Percentiles rank a stretch among this genome's conserved stretches.
Evolutionary conservation across 1,284 basidiomycete genomes (phyloP).

Genomic region (Athelia sp.): DNA sequence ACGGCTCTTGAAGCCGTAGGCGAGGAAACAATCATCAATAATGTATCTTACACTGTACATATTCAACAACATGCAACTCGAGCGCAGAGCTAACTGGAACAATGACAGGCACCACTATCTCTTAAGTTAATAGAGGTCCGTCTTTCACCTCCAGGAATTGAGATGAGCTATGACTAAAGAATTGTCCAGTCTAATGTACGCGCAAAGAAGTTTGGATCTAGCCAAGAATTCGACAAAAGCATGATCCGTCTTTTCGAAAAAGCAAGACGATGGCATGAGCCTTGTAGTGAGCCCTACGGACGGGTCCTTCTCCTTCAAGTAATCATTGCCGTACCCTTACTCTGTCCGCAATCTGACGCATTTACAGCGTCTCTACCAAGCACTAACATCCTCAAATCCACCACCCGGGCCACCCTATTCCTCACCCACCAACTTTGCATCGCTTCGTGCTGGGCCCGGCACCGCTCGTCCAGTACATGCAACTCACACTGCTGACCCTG

Average conservation of each 20-base stretch:
- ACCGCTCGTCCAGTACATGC: conserved; percentile 62
- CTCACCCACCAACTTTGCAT: conserved; percentile 67
- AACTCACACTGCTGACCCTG: conserved; percentile 32
- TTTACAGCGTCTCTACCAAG: conserved; percentile 68
- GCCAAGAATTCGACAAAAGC: conserved; percentile 83
- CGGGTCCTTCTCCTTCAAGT: conserved; percentile 79
- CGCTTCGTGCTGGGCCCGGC: conserved; percentile 76
- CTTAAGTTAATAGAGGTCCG: conserved; percentile 63
- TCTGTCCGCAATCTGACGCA: neutral
- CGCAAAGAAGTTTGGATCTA: conserved; percentile 51
- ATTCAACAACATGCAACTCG: conserved; percentile 8
- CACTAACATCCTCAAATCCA: conserved; percentile 57
- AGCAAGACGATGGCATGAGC: conserved; percentile 70
- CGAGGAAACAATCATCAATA: conserved; percentile 52
- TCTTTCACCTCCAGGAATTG: conserved; percentile 3
- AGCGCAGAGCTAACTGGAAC: neutral
- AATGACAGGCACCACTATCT: conserved; percentile 48
- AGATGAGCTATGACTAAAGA: conserved; percentile 1
- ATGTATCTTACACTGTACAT: conserved; percentile 44
- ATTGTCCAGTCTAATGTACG: conserved; percentile 47
- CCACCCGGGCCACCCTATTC: conserved; percentile 52
- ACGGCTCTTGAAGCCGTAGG: conserved; percentile 63
- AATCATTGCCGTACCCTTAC: conserved; percentile 12
- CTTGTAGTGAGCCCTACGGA: conserved; percentile 67
- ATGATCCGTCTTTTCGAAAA: conserved; percentile 84